Evolutionary conservation across 345 rosid species (phyloP).

Genomic region (Aquilaria sinensis): DNA sequence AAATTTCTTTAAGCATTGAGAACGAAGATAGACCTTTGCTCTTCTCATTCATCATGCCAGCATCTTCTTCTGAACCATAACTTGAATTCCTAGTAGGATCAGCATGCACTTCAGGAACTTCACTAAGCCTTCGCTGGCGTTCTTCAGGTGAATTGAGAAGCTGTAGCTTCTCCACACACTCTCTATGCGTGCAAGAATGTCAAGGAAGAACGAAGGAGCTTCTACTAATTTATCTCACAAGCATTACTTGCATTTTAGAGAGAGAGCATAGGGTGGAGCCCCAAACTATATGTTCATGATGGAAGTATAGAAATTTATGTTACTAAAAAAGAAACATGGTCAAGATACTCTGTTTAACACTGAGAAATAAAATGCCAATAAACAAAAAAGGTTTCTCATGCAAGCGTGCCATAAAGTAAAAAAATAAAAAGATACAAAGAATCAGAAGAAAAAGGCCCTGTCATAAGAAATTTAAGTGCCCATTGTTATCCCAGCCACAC

Average conservation of each 20-base stretch:
- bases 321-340: too few relatives aligned
- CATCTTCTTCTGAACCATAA: conserved; percentile 39
- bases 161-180: conserved; percentile 72
- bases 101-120: conserved; percentile 56
- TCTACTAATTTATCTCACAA: conserved; percentile 7
- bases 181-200: conserved; percentile 73
- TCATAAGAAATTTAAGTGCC: too few relatives aligned
- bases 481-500: too few relatives aligned
- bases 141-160: conserved; percentile 68
- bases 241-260: conserved; percentile 6
- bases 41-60: conserved; percentile 31
- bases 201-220: conserved; percentile 35
- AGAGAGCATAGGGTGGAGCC: neutral
- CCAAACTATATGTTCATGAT: too few relatives aligned
- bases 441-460: too few relatives aligned
- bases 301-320: too few relatives aligned
- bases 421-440: too few relatives aligned
- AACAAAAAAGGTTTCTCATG: too few relatives aligned
- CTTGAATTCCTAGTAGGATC: conserved; percentile 56
- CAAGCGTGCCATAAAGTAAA: too few relatives aligned
- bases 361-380: too few relatives aligned
- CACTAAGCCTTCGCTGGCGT: conserved; percentile 57
- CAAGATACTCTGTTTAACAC: too few relatives aligned
- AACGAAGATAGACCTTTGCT: conserved; percentile 35
- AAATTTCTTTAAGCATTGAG: too few relatives aligned